Base-by-base conservation (phyloP, 768 basidiomycete genomes). In the Boletales sp. region DNA sequence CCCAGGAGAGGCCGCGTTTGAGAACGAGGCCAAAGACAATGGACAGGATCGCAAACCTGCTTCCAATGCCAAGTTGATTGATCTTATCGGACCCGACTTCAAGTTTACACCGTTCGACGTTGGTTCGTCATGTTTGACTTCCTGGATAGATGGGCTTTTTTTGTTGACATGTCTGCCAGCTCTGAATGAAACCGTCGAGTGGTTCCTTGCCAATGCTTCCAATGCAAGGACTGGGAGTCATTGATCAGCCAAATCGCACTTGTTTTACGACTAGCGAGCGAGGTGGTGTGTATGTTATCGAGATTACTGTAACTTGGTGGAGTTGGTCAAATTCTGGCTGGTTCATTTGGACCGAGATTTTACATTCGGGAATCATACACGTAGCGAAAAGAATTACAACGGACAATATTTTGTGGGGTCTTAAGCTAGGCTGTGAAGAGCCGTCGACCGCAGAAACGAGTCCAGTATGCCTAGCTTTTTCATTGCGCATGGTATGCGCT, bases 31-130 rank as follows among this genome's bases (percentile, higher is more conserved):
- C 34, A 57, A 82, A 46, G 83, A 94, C 9, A 95, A 98, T 61
- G 94, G 95, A 2, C 94, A 97, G 68, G 94, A 86, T 80, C 85
- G 94, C 58, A 97, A 97, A 72, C 94, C 94, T 1, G 94, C 94
- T 15, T 92, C 91, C 34, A 98, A 98, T 71, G 83, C 80, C 62
- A 95, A 94, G 68, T 74, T 96, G 7, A 64, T 90, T 43, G 70
- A 70, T n/a, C 72, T 89, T 46, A 83, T 94, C 44, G 86, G 86
- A 28, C 40, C 58, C 0, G 83, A 74, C 5, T 96, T 94, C 74
- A 62, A 86, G 68, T 97, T 97, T 70, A 96, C 94, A 30, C 93
- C 94, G 8, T 95, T 98, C 66, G 81, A 92, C 31, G 55, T 81
- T 67, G 90, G 90, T 90, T 55, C 37, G 75, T 67, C 17, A 21